phyloP scores from a whole-genome alignment of 306 rosid genomes.

The Elaeagnus macrophylla region DNA sequence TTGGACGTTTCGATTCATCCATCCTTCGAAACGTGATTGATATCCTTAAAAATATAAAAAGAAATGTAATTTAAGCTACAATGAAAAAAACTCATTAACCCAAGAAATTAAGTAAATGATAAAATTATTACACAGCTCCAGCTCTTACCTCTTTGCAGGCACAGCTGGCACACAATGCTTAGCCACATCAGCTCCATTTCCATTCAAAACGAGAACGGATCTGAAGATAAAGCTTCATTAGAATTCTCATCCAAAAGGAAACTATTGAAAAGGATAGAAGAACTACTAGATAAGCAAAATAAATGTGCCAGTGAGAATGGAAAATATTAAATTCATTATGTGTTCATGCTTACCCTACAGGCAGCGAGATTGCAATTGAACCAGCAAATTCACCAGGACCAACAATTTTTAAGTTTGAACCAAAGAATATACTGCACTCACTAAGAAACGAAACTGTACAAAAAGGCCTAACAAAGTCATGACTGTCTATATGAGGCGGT shows the following conservation, averaged over 20 bases:
- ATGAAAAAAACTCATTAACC: conserved; percentile 1
- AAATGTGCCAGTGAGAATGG: conserved; percentile 3
- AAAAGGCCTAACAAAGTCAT: conserved; percentile 90
- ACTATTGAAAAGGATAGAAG: conserved; percentile 2
- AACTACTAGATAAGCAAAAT: conserved; percentile 7
- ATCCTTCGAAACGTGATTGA: conserved; percentile 95
- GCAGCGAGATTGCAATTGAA: conserved; percentile 46
- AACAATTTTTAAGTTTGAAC: conserved; percentile 47
- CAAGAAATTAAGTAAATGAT: background rate
- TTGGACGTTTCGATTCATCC: conserved; percentile 58
- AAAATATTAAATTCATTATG: background rate
- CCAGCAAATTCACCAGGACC: conserved; percentile 82
- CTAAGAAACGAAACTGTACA: conserved; percentile 96
- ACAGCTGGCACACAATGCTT: conserved; percentile 96
- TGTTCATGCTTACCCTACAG: conserved; percentile 61
- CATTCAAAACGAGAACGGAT: conserved; percentile 87
- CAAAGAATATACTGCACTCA: conserved; percentile 76
- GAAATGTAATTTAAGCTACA: conserved; percentile 7
- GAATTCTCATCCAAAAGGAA: conserved; percentile 18
- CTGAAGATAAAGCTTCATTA: conserved; percentile 34
- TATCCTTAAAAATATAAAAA: conserved; percentile 41
- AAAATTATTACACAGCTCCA: conserved; percentile 7
- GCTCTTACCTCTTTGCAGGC: conserved; percentile 53
- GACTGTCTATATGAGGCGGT: conserved; percentile 95
- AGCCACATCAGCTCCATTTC: conserved; percentile 91